A percentile compares a stretch with the other conserved stretches of the same genome.
Evolutionary conservation across 2,329 filamentous ascomycete species (phyloP).

Genomic region (Trichoderma afroharzianum): DNA sequence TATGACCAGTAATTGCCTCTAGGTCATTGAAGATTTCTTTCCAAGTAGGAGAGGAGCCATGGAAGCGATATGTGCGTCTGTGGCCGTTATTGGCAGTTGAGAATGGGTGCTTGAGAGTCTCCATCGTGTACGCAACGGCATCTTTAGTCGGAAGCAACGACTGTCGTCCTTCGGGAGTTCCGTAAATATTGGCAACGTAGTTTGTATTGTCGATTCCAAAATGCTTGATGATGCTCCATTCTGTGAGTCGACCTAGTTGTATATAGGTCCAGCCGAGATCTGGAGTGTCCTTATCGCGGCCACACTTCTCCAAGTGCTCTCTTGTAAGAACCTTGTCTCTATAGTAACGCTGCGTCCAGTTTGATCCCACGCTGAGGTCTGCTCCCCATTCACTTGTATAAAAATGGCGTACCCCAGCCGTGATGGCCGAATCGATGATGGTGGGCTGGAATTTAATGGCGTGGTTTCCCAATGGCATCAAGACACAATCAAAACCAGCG

Average conservation of each 20-base stretch:
- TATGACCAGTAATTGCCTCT: neutral
- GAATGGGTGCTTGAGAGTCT: neutral
- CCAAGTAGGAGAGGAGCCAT: neutral
- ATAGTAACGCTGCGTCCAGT: slow-evolving; percentile 8
- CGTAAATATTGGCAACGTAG: neutral
- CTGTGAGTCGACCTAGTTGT: neutral
- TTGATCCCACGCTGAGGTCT: neutral
- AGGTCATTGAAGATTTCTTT: neutral
- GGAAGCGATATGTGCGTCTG: neutral
- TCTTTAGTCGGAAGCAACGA: neutral
- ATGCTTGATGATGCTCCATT: slow-evolving; percentile 2
- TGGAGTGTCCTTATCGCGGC: neutral
- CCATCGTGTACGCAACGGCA: neutral
- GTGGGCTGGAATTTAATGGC: neutral
- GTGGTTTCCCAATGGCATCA: slow-evolving; percentile 9
- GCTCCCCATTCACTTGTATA: slow-evolving; percentile 8
- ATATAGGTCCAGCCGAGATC: slow-evolving; percentile 4
- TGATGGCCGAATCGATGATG: neutral
- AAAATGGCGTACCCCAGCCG: slow-evolving; percentile 5
- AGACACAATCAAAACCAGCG: neutral
- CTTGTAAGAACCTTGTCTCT: neutral
- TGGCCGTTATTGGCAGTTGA: neutral
- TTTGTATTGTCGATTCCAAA: neutral
- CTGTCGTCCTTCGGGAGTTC: neutral
- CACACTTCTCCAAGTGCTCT: slow-evolving; percentile 1